Evolutionary conservation across 306 rosid genomes (phyloP).

Genomic region (Echinosophora koreensis): DNA sequence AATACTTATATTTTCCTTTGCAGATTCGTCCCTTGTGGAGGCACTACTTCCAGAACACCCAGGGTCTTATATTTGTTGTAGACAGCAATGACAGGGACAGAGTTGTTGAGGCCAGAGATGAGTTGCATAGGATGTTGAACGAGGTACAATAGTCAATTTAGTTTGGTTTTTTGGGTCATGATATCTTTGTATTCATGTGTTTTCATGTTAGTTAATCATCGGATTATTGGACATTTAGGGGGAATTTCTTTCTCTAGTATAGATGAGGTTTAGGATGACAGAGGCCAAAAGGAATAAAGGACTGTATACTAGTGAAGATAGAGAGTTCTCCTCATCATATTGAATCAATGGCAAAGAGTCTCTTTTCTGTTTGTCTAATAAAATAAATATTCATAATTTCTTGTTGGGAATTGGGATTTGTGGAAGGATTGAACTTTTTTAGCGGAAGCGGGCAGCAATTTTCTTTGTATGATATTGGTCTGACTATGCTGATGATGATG

Average conservation of each 20-base stretch:
- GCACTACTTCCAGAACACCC: conserved; percentile 90
- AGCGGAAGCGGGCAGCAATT: background rate
- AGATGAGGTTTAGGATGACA: background rate
- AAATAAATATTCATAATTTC: conserved; percentile 2
- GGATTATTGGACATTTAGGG: background rate
- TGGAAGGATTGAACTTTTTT: background rate
- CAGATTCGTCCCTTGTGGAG: conserved; percentile 94
- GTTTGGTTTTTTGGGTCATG: background rate
- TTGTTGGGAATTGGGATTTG: background rate
- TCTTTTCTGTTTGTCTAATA: background rate
- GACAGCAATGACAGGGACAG: conserved; percentile 92
- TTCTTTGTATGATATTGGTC: background rate
- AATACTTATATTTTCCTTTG: conserved; percentile 28
- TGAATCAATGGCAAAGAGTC: background rate
- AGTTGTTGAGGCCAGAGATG: conserved; percentile 88
- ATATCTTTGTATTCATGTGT: background rate
- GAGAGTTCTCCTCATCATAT: background rate
- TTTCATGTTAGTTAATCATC: background rate
- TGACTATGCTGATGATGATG: conserved; percentile 20
- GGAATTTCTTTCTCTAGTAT: background rate
- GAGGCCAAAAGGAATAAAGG: background rate
- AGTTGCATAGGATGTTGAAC: conserved; percentile 86
- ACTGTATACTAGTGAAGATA: background rate
- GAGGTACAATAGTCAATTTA: conserved; percentile 56
- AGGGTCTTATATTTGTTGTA: conserved; percentile 85